A percentile compares a stretch with the other conserved stretches of the same genome.
phyloP scores from a whole-genome alignment of 768 basidiomycete species.

The Lactarius pseudohatsudake region DNA sequence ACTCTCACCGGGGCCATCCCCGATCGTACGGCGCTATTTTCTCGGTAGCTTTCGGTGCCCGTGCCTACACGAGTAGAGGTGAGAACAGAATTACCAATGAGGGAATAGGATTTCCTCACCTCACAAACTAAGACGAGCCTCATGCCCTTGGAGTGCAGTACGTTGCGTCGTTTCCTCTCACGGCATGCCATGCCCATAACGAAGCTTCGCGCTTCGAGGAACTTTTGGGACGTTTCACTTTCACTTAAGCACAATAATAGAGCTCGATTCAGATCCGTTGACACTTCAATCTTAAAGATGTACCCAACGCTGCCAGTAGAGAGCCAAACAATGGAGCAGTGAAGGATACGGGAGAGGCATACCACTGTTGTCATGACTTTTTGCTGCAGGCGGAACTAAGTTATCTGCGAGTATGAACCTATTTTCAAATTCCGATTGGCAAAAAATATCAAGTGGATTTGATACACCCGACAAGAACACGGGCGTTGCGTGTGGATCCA shows the following conservation, averaged over 20 bases:
- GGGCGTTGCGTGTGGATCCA: background rate
- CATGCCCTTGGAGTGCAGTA: background rate
- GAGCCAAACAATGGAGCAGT: too few relatives aligned
- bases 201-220: conserved; percentile 12
- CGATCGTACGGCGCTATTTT: conserved; percentile 12
- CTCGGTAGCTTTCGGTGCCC: background rate
- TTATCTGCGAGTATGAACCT: too few relatives aligned
- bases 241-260: background rate
- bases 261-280: background rate
- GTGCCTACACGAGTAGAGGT: conserved; percentile 1
- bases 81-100: conserved; percentile 8
- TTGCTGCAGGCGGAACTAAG: background rate
- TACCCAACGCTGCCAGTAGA: background rate
- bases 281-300: background rate
- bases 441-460: too few relatives aligned
- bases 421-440: too few relatives aligned
- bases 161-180: conserved; percentile 1
- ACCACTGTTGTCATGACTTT: background rate
- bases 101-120: background rate
- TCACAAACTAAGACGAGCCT: background rate
- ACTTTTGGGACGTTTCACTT: background rate
- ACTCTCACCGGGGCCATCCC: background rate
- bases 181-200: conserved; percentile 1
- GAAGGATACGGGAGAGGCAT: background rate
- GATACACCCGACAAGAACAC: background rate